Evolutionary conservation across 2,329 filamentous ascomycete genomes (phyloP).

Genomic region (Alternaria postmessia): DNA sequence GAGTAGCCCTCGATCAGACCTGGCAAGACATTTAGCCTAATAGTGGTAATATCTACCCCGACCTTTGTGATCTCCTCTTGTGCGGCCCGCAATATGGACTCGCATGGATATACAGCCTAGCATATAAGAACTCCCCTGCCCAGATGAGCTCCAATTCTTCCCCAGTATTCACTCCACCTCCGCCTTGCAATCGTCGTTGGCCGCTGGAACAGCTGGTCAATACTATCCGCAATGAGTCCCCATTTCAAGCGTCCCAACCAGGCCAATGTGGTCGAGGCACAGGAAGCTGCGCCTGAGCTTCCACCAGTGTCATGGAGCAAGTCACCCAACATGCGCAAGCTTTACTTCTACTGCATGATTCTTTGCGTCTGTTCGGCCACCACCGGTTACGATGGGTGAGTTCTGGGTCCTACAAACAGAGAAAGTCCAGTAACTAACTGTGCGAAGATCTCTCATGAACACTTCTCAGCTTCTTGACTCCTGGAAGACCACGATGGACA

Average conservation of each 20-base stretch:
- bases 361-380: slow-evolving; percentile 65
- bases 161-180: slow-evolving; percentile 23
- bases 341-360: slow-evolving; percentile 63
- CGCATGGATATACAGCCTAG: slow-evolving; percentile 12
- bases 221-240: slow-evolving; percentile 17
- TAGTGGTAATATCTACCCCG: slow-evolving; percentile 20
- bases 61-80: slow-evolving; percentile 23
- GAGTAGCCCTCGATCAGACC: slow-evolving; percentile 15
- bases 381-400: slow-evolving; percentile 65
- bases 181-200: slow-evolving; percentile 11
- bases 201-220: slow-evolving; percentile 18
- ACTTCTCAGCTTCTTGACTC: slow-evolving; percentile 52
- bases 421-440: slow-evolving; percentile 5
- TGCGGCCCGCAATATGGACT: slow-evolving; percentile 21
- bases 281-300: slow-evolving; percentile 16
- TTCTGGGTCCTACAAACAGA: not conserved
- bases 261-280: slow-evolving; percentile 22
- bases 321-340: slow-evolving; percentile 50
- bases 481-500: slow-evolving; percentile 51
- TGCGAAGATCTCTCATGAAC: slow-evolving; percentile 53
- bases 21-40: slow-evolving; percentile 25
- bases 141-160: slow-evolving; percentile 18
- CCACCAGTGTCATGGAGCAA: not conserved
- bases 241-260: slow-evolving; percentile 23
- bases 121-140: slow-evolving; percentile 23